A percentile compares a stretch with the other conserved stretches of the same genome.
Evolutionary conservation across 768 basidiomycete genomes (phyloP).

Genomic region (Leccinum rimulosum): DNA sequence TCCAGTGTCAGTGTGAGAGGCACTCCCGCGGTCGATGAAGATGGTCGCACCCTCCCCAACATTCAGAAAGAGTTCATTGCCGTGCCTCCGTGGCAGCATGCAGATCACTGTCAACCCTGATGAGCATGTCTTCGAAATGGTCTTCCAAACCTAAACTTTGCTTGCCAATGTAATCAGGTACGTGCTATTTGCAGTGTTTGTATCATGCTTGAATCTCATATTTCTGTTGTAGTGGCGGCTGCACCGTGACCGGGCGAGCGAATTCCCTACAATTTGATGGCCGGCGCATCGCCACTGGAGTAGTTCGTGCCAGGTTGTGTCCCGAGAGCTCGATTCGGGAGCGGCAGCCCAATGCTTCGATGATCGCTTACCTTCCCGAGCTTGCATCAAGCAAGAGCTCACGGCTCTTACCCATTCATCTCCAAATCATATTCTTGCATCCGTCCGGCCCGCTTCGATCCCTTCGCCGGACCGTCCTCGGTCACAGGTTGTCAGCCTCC

Average conservation of each 20-base stretch:
- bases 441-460: not conserved
- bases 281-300: not conserved
- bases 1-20: too few species aligned
- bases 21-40: too few species aligned
- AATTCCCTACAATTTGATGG: not conserved
- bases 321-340: not conserved
- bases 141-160: not conserved
- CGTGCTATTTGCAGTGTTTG: not conserved
- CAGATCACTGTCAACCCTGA: not conserved
- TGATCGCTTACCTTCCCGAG: not conserved
- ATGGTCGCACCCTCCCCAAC: too few species aligned
- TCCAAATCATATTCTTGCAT: too few species aligned
- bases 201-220: too few species aligned
- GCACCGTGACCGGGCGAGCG: too few species aligned
- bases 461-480: too few species aligned
- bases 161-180: not conserved
- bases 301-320: too few species aligned
- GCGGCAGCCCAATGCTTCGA: not conserved
- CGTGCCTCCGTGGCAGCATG: not conserved
- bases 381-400: too few species aligned
- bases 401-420: too few species aligned
- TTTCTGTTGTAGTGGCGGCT: not conserved
- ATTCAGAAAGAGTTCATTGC: not conserved
- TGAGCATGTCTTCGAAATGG: not conserved
- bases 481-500: too few species aligned